Evolutionary conservation across 768 basidiomycete genomes (phyloP).

Genomic region (Hysterangium stoloniferum): DNA sequence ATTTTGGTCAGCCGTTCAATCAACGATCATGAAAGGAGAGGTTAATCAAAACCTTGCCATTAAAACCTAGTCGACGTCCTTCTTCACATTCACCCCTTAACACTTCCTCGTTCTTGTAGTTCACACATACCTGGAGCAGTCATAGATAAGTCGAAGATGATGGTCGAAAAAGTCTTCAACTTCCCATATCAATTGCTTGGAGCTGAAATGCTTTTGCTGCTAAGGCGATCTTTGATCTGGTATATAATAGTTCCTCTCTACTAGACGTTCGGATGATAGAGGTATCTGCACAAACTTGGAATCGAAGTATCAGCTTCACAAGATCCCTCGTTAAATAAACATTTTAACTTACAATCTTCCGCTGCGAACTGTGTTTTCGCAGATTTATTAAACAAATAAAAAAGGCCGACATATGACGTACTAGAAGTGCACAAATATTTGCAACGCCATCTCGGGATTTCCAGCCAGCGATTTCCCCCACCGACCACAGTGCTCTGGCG

Average conservation of each 20-base stretch:
- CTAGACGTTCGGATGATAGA: conserved; percentile 70
- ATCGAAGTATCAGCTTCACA: background rate
- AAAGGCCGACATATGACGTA: conserved; percentile 28
- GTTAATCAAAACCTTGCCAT: conserved; percentile 61
- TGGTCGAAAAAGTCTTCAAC: too few relatives aligned
- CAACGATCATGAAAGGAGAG: background rate
- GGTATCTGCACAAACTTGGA: conserved; percentile 81
- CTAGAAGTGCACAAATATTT: conserved; percentile 55
- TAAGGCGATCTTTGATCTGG: conserved; percentile 75
- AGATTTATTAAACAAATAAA: background rate
- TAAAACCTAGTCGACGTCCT: conserved; percentile 76
- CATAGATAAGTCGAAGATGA: background rate
- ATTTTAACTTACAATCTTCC: conserved; percentile 67
- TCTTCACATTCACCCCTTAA: conserved; percentile 72
- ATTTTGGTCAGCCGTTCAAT: too few relatives aligned
- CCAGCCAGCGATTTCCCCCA: conserved; percentile 69
- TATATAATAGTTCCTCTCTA: conserved; percentile 70
- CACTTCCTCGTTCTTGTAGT: conserved; percentile 67
- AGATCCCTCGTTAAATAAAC: background rate
- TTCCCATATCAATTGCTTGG: conserved; percentile 86
- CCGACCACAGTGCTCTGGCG: conserved; percentile 58
- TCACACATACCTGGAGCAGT: conserved; percentile 64
- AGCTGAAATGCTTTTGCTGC: conserved; percentile 78
- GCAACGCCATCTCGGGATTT: conserved; percentile 37
- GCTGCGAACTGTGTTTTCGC: conserved; percentile 72